phyloP scores from a whole-genome alignment of 306 rosid genomes.

The Senna siamea region DNA sequence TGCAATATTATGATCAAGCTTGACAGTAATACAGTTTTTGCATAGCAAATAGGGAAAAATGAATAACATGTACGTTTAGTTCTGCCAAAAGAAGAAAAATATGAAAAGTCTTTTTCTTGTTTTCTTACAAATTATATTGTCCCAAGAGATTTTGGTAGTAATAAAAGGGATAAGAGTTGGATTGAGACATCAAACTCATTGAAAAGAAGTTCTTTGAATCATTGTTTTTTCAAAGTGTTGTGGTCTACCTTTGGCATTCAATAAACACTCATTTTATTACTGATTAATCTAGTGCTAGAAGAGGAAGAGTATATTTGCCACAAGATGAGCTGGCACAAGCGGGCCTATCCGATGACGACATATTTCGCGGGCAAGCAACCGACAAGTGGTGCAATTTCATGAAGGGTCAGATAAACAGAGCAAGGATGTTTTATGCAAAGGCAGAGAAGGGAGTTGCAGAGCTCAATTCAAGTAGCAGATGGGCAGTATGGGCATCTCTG shows the following conservation, averaged over 20 bases:
- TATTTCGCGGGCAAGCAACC: constrained; percentile 65
- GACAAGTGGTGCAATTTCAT: constrained; percentile 89
- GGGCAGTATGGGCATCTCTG: constrained; percentile 90
- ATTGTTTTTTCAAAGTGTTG: too few species aligned
- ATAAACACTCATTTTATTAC: neutral
- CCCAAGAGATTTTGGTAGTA: too few species aligned
- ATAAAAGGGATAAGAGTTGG: too few species aligned
- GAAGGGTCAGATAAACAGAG: constrained; percentile 84
- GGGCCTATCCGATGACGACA: constrained; percentile 66
- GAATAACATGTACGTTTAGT: too few species aligned
- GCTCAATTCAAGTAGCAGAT: constrained; percentile 77
- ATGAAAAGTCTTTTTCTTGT: too few species aligned
- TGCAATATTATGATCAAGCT: too few species aligned
- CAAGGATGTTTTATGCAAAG: constrained; percentile 83
- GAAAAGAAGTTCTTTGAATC: too few species aligned
- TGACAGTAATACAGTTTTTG: too few species aligned
- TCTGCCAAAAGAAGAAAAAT: too few species aligned
- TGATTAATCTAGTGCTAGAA: constrained; percentile 45
- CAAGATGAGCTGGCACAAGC: constrained; percentile 64
- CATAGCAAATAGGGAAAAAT: too few species aligned
- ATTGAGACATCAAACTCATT: too few species aligned
- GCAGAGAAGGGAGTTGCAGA: constrained; percentile 86
- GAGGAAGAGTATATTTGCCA: constrained; percentile 73
- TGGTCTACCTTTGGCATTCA: neutral
- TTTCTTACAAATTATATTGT: too few species aligned